Evolutionary conservation across 1,139 yeast species (phyloP).

Genomic region (Scheffersomyces insectosa): DNA sequence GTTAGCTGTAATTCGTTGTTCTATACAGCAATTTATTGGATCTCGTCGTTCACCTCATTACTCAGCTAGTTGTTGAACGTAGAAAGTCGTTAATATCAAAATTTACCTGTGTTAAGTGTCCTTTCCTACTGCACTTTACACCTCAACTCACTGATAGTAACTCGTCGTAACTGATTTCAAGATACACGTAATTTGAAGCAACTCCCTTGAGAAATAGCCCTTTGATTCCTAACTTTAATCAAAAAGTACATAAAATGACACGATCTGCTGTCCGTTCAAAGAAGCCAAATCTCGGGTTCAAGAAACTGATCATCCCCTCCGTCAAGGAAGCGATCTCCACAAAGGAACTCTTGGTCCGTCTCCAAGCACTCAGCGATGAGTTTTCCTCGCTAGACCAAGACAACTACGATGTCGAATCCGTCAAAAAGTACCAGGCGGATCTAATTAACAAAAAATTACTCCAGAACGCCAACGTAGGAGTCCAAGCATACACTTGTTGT

Average conservation of each 20-base stretch:
- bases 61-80: too few relatives aligned
- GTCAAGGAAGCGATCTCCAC: slow-evolving; percentile 56
- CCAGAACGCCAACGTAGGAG: slow-evolving; percentile 64
- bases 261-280: neutral
- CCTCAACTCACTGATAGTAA: too few relatives aligned
- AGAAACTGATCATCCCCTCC: slow-evolving; percentile 54
- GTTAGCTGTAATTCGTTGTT: too few relatives aligned
- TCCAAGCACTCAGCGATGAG: slow-evolving; percentile 57
- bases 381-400: slow-evolving; percentile 65
- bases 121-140: too few relatives aligned
- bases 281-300: slow-evolving; percentile 23
- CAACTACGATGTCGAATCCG: slow-evolving; percentile 43
- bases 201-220: too few relatives aligned
- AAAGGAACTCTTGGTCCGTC: slow-evolving; percentile 51
- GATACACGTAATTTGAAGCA: too few relatives aligned
- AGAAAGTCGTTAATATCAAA: too few relatives aligned
- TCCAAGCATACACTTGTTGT: slow-evolving; percentile 72
- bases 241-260: neutral
- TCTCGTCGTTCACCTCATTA: too few relatives aligned
- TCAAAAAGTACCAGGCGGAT: slow-evolving; percentile 50
- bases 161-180: too few relatives aligned
- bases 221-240: too few relatives aligned
- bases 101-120: too few relatives aligned
- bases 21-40: too few relatives aligned
- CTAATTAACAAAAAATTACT: slow-evolving; percentile 60